A percentile compares a stretch with the other conserved stretches of the same genome.
Evolutionary conservation across 768 basidiomycete species (phyloP).

Genomic region (Tubosaeta brunneosetosa): DNA sequence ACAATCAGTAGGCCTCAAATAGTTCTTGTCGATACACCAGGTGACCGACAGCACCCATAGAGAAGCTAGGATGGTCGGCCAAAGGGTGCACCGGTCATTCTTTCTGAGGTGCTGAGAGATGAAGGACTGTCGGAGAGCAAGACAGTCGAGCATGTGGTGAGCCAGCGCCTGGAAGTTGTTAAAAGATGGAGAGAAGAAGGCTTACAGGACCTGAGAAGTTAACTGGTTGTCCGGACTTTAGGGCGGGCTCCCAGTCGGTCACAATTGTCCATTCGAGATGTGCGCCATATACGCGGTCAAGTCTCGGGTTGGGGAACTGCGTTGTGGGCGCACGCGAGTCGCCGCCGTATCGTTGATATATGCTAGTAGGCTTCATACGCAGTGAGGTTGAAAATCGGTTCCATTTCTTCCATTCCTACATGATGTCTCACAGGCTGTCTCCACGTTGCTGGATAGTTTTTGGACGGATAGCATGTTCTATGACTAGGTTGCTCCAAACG

Average conservation of each 20-base stretch:
- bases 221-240: constrained; percentile 29
- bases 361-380: too few relatives aligned
- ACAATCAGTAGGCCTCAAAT: background rate
- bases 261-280: too few relatives aligned
- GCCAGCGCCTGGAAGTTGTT: constrained; percentile 54
- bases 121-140: constrained; percentile 40
- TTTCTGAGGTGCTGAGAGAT: constrained; percentile 55
- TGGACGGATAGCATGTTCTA: too few relatives aligned
- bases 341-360: too few relatives aligned
- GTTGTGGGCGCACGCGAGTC: too few relatives aligned
- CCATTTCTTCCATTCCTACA: too few relatives aligned
- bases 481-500: too few relatives aligned
- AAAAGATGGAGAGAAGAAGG: constrained; percentile 48
- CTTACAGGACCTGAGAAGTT: background rate
- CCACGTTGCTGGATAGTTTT: too few relatives aligned
- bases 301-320: too few relatives aligned
- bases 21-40: constrained; percentile 53
- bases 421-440: too few relatives aligned
- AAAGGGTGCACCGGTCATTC: constrained; percentile 50
- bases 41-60: constrained; percentile 56
- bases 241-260: constrained; percentile 45
- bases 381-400: too few relatives aligned
- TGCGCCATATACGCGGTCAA: too few relatives aligned
- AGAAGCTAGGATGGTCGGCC: constrained; percentile 48
- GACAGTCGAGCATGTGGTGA: constrained; percentile 56